Conservation (phyloP, 2,329 filamentous ascomycete species). For the Penicillium frequentans region DNA sequence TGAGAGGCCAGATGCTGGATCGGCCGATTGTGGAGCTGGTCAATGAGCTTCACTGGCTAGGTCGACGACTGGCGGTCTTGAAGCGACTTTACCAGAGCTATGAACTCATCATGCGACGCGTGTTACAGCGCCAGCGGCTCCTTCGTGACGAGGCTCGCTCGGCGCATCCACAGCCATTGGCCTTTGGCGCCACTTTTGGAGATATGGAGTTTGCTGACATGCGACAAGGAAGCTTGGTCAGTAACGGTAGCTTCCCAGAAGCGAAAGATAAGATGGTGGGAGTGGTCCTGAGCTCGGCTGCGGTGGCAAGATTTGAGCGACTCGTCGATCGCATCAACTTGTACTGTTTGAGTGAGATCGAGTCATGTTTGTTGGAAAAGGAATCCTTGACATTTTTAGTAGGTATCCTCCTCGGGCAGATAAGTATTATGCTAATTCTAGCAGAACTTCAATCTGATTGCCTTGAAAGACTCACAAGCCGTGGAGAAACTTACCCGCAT, state of each 20-base stretch:
- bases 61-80: conserved; percentile 60
- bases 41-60: conserved; percentile 59
- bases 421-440: conserved; percentile 2
- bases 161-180: conserved; percentile 14
- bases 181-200: conserved; percentile 21
- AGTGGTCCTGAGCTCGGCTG: conserved; percentile 46
- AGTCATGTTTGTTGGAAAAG: conserved; percentile 67
- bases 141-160: conserved; percentile 38
- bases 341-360: conserved; percentile 64
- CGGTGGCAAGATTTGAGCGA: conserved; percentile 60
- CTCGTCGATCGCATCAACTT: conserved; percentile 61
- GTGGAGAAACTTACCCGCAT: conserved; percentile 71
- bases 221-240: conserved; percentile 29
- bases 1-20: conserved; percentile 58
- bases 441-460: conserved; percentile 75
- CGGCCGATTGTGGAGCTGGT: conserved; percentile 48
- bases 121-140: conserved; percentile 54
- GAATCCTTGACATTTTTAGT: conserved; percentile 68
- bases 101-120: conserved; percentile 61
- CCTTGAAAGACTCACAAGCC: conserved; percentile 71
- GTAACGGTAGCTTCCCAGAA: conserved; percentile 21
- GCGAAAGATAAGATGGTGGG: conserved; percentile 34
- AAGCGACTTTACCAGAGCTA: conserved; percentile 64
- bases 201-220: conserved; percentile 43
- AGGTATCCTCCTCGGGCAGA: conserved; percentile 22